Conservation (phyloP, 306 rosid genomes). For the Pterocarpus macrocarpus region DNA sequence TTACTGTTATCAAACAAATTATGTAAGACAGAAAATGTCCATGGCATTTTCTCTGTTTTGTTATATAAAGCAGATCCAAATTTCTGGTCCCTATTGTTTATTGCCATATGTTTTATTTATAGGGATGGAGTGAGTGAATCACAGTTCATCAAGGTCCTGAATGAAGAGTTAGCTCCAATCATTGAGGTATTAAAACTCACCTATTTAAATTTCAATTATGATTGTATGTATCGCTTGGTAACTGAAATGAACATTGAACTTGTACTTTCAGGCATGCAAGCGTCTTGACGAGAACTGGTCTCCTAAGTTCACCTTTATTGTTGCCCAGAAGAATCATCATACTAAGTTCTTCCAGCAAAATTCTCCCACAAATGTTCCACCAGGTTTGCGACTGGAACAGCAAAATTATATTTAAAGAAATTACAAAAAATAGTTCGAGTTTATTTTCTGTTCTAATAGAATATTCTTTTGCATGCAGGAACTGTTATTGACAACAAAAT, state of each 20-base stretch:
- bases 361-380: conserved; percentile 46
- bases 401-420: background rate
- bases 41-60: too few species aligned
- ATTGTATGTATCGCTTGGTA: background rate
- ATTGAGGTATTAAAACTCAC: conserved; percentile 42
- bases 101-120: background rate
- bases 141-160: conserved; percentile 55
- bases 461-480: conserved; percentile 42
- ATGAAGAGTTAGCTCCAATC: conserved; percentile 49
- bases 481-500: conserved; percentile 49
- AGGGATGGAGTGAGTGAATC: conserved; percentile 65
- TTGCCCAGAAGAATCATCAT: conserved; percentile 57
- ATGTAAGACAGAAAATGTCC: too few species aligned
- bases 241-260: background rate
- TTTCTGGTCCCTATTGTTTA: background rate
- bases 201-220: background rate
- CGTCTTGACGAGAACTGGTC: conserved; percentile 41
- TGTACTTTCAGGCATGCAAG: conserved; percentile 52
- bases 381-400: conserved; percentile 40
- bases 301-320: conserved; percentile 56
- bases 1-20: too few species aligned
- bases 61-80: background rate
- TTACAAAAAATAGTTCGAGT: background rate
- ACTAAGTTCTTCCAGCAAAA: conserved; percentile 50
- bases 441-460: background rate